These are phyloP conservation scores for Bondarzewia mesenterica DNA, from an alignment of 1,284 basidiomycete species.

Conservation along the genomic window DNA sequence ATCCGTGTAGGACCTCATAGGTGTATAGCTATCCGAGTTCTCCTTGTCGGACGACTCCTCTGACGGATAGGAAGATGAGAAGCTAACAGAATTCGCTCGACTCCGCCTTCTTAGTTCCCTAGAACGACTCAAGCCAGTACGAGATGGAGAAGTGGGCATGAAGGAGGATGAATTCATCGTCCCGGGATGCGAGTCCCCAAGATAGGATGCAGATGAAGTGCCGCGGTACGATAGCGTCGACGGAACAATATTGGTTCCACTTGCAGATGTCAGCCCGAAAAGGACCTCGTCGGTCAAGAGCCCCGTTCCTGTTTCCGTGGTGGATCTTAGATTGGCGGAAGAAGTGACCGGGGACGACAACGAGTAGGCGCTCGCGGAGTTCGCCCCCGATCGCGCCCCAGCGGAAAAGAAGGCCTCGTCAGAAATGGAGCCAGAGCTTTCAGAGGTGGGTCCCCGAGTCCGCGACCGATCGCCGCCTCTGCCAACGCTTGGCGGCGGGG, in stretches of 20 bases:
- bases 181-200: constrained; percentile 46
- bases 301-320: constrained; percentile 7
- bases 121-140: constrained; percentile 40
- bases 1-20: constrained; percentile 16
- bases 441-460: constrained; percentile 19
- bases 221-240: constrained; percentile 50
- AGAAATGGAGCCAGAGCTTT: constrained; percentile 32
- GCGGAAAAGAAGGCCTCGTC: constrained; percentile 58
- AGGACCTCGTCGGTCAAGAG: constrained; percentile 26
- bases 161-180: constrained; percentile 15
- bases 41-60: constrained; percentile 50
- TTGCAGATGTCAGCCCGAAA: constrained; percentile 30
- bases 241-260: constrained; percentile 37
- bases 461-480: constrained; percentile 23
- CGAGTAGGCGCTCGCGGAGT: constrained; percentile 25
- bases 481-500: constrained; percentile 47
- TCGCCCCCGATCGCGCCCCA: constrained; percentile 16
- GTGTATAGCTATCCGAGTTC: constrained; percentile 28
- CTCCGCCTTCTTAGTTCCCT: constrained; percentile 49
- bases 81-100: constrained; percentile 27
- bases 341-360: constrained; percentile 16
- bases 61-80: constrained; percentile 28
- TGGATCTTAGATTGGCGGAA: constrained; percentile 4
- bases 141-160: constrained; percentile 24
- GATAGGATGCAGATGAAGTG: constrained; percentile 44